Percentiles rank a stretch among this genome's conserved stretches.
phyloP scores from a whole-genome alignment of 805 yeast genomes.

The Groenewaldozyma tartarivorans region DNA sequence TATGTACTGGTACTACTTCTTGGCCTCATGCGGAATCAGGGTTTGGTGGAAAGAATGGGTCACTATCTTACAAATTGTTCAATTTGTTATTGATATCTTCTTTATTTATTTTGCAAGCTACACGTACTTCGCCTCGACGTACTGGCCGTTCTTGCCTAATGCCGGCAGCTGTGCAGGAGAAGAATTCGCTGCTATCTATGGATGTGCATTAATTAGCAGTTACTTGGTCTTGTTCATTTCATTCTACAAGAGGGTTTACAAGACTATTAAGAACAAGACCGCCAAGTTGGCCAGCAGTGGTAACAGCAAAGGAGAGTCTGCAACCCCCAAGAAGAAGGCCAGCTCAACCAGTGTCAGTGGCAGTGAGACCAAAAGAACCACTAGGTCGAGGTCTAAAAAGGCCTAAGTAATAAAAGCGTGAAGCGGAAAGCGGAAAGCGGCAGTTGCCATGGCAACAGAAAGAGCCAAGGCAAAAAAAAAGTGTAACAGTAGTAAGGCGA shows the following conservation, averaged over 20 bases:
- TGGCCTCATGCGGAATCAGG: slow-evolving; percentile 83
- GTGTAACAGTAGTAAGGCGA: no score
- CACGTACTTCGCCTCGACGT: slow-evolving; percentile 72
- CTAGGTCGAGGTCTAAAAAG: neutral
- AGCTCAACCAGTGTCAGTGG: no score
- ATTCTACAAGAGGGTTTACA: slow-evolving; percentile 83
- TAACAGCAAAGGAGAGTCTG: slow-evolving; percentile 1
- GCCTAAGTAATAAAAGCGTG: no score
- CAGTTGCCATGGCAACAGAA: no score
- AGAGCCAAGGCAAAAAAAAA: no score
- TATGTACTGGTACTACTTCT: slow-evolving; percentile 96
- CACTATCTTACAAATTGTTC: slow-evolving; percentile 89
- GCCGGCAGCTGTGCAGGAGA: slow-evolving; percentile 84
- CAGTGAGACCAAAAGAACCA: neutral
- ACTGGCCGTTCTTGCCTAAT: slow-evolving; percentile 61
- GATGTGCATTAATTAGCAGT: slow-evolving; percentile 78
- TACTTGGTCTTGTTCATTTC: slow-evolving; percentile 85
- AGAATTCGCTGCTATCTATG: slow-evolving; percentile 86
- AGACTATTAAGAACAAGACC: slow-evolving; percentile 20
- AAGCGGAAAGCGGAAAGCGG: no score
- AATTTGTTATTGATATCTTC: slow-evolving; percentile 78
- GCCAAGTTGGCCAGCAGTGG: neutral
- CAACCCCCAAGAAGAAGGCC: neutral
- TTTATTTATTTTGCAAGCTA: slow-evolving; percentile 93
- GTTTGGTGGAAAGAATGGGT: slow-evolving; percentile 99